These are phyloP conservation scores for Saururus chinensis DNA, from an alignment of 164 flowering plant species.

Conservation along the genomic window DNA sequence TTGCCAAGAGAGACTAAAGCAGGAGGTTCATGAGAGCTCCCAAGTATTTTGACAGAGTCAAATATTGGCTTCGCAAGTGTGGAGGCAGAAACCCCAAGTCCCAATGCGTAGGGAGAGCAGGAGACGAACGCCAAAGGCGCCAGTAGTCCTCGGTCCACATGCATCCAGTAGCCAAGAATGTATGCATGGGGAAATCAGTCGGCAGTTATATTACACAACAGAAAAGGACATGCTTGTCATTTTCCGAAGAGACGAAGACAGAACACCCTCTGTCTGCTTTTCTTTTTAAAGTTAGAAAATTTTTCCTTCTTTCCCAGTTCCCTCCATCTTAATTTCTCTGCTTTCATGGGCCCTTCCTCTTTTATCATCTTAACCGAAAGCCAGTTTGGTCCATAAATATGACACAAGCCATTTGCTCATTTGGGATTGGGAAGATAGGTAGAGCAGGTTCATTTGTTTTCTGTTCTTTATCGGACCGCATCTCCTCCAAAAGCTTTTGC, in stretches of 20 bases:
- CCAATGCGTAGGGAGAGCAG: not conserved
- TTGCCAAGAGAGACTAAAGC: too few species aligned
- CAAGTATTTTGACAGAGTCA: too few species aligned
- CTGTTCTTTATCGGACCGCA: not conserved
- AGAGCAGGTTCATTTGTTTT: not conserved
- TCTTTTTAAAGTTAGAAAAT: not conserved
- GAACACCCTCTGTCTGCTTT: not conserved
- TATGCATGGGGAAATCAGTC: not conserved
- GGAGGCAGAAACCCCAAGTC: not conserved
- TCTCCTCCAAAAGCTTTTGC: not conserved
- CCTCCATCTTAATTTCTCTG: conserved; percentile 1
- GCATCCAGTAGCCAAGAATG: not conserved
- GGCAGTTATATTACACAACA: not conserved
- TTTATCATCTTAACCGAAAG: conserved; percentile 5
- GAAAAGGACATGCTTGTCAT: conserved; percentile 7
- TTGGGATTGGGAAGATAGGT: not conserved
- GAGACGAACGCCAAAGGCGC: not conserved
- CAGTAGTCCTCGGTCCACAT: not conserved
- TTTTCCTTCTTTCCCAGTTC: not conserved
- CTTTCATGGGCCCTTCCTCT: not conserved
- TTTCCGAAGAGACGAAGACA: conserved; percentile 3
- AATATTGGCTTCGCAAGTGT: too few species aligned
- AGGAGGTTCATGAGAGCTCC: too few species aligned
- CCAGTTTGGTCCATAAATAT: not conserved
- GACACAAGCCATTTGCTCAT: too few species aligned